Evolutionary conservation across 768 basidiomycete species (phyloP), one percentile per base, ranked within the genome.

Genomic region (Lactarius deliciosus): DNA sequence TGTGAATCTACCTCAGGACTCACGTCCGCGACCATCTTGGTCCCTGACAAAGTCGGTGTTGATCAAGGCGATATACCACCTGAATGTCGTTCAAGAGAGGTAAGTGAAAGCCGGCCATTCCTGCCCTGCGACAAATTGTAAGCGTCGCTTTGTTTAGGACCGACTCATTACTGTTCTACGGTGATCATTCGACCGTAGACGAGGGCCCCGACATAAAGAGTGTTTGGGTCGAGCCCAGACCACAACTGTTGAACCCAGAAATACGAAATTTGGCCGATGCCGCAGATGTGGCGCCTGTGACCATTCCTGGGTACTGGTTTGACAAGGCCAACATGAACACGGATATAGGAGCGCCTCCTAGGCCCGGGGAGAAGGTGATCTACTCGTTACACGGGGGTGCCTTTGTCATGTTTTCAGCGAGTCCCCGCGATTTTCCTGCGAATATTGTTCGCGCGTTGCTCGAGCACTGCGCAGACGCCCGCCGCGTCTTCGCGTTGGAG

Each of bases 381-480:
- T 84, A 84, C 71, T 77, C 77, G 57, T 74, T 90, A n/a, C 89
- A 90, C 66, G 88, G 88, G 22, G 88, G 88, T 7, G 86, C 78
- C 1, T 89, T 85, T 69, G 75, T 79, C 34, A 76, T 77, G 22
- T 72, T 83, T 7, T 85, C 85, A 11, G 88, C 85, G 2, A 84
- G 86, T 68, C 87, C 88, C n/a, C 74, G 74, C 3, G 82, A 83
- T 34, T 40, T 69, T 3, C 10, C 41, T 18, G 71, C 69, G 22
- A 73, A 86, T 32, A 72, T 90, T 28, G 72, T 83, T 66, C 77
- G 83, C 43, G 64, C 30, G 10, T 64, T 68, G n/a, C 57, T 72
- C 28, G 61, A 64, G 28, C 60, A 68, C 38, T 70, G 66, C 20
- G 20, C 22, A 76, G 78, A 47, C 73, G 77, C 86, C n/a, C 74